Evolutionary conservation across 345 rosid species (phyloP), one percentile per base, ranked within the genome.

Genomic region (Populus simonii): DNA sequence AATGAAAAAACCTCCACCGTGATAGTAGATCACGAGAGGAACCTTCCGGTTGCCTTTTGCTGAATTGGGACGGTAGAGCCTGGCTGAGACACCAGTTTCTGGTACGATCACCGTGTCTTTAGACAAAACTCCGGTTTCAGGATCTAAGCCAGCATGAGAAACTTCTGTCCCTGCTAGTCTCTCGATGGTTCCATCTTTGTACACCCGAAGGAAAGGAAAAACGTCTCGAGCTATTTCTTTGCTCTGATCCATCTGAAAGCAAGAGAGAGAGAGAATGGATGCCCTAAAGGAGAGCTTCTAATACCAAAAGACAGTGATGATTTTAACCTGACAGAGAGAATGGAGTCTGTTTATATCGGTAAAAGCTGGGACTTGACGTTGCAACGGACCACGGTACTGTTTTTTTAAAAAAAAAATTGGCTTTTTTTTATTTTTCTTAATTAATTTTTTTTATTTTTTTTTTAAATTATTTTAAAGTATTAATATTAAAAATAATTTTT

Each of bases 1-100:
- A 23, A 90, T 75, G 82, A 83, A 79, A 80, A 94, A 94, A n/a
- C 89, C 97, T 10, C 98, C 98, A 0, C 98, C 98, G 17, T 94
- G 98, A 45, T 87, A 86, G 83, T 93, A 94, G 43, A 93, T 77
- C 15, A 87, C 89, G 20, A 94, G 87, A 4, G 98, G 97, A 71
- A 93, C 86, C 59, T 80, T 66, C 16, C 67, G 33, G 35, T 75
- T 47, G 0, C 74, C 5, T 53, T 76, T 76, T 69, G 68, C 22
- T 25, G 78, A 71, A 18, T 74, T 76, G 27, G 96, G 94, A 39
- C 83, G 82, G 84, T 92, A 94, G 68, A 94, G 76, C 66, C 97
- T 80, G 63, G 92, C 96, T 0, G 93, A 82, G 59, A 92, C 75
- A 0, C 81, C 84, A 25, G 89, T 88, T 76, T 88, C 78, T 0